Conservation (phyloP, 108 stramenopile species). For the Pinguiococcus pyrenoidosus region DNA sequence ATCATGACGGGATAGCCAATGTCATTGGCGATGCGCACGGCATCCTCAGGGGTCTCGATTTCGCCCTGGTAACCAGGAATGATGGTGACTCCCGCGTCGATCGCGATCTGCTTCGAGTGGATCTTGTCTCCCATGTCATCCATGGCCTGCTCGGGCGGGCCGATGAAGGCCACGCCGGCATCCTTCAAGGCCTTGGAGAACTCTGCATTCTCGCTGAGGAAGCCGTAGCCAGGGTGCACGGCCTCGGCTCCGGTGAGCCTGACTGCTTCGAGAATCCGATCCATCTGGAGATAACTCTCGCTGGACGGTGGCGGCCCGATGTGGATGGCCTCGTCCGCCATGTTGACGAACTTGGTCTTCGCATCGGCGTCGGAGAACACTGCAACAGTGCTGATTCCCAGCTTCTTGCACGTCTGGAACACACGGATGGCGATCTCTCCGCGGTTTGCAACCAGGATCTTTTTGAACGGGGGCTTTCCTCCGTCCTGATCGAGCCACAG, state of each 20-base stretch:
- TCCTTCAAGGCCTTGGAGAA: slow-evolving; percentile 31
- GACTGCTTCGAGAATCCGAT: slow-evolving; percentile 60
- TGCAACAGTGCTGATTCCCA: slow-evolving; percentile 73
- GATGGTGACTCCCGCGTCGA: slow-evolving; percentile 63
- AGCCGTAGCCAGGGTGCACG: slow-evolving; percentile 85
- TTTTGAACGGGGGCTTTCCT: too few species aligned
- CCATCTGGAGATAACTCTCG: slow-evolving; percentile 56
- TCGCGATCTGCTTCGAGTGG: slow-evolving; percentile 72
- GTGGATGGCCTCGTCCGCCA: slow-evolving; percentile 35
- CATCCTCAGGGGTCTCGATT: slow-evolving; percentile 24
- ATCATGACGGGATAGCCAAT: slow-evolving; percentile 98
- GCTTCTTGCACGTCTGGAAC: slow-evolving; percentile 57
- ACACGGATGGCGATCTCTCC: slow-evolving; percentile 58
- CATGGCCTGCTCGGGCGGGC: slow-evolving; percentile 33
- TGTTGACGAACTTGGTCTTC: slow-evolving; percentile 31
- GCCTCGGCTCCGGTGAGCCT: slow-evolving; percentile 57
- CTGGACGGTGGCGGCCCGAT: slow-evolving; percentile 62
- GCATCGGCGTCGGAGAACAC: slow-evolving; percentile 73
- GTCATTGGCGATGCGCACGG: slow-evolving; percentile 57
- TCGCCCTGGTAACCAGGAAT: slow-evolving; percentile 81
- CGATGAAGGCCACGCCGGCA: slow-evolving; percentile 16
- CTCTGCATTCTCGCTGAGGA: slow-evolving; percentile 53
- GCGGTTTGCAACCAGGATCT: slow-evolving; percentile 45
- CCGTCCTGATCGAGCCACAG: too few species aligned
- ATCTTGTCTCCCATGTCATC: slow-evolving; percentile 82